Evolutionary conservation across 768 basidiomycete genomes (phyloP), one percentile per base, ranked within the genome.

Genomic region (Chalciporus chontae): DNA sequence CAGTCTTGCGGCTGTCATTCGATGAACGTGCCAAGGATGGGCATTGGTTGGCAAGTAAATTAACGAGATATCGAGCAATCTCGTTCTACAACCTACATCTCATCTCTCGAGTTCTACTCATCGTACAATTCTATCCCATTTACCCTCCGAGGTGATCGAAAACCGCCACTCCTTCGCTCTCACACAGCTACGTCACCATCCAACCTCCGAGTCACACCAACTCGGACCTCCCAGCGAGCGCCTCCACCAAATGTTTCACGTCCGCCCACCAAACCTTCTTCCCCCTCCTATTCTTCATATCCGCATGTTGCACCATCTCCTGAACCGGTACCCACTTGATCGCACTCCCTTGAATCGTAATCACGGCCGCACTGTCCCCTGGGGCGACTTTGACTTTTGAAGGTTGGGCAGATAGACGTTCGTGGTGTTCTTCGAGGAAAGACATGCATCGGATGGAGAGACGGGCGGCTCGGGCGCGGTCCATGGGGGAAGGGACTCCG

Each of bases 401-500:
- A 0, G 76, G 73, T 53, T 85, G 78, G 34, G 69, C 66, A 36
- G 67, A 60, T n/a, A 90, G 66, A 24, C 67, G 61, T 19, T 73
- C 73, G 64, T 90, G 87, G 55, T 95, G 84, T 44, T 79, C 65
- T 70, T 98, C 96, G 52, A 98, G 77, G 80, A 96, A 98, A 29
- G 83, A 73, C 90, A 99, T 94, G 72, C 91, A 95, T 59, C 90
- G 86, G 54, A 95, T 74, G 8, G 95, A 84, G 39, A 97, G 79
- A 27, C 96, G 87, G 7, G 88, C 85, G 3, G 92, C 96, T 23
- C 92, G 88, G 0, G 87, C 84, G 44, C 95, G 90, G 71, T 98
- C 96, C 59, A 90, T 78, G 0, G 96, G 96, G 0, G 95, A 96
- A 5, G 96, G 96, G 15, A 92, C 84, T 3, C 94, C 94, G 8